Conservation (phyloP, 805 yeast species). For the Ogataea trehaloabstinens region DNA sequence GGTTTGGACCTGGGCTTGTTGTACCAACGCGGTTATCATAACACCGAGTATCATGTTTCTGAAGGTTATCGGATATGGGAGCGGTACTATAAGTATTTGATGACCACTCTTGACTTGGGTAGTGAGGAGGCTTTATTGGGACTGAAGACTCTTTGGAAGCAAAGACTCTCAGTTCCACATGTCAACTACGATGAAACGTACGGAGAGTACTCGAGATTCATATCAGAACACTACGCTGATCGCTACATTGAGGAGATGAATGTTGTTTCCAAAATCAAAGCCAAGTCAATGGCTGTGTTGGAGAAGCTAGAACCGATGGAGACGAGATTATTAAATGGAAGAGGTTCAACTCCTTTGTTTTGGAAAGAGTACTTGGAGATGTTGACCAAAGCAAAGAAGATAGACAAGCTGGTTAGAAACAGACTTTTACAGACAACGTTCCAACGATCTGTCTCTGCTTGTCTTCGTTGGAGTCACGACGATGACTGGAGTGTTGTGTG, state of each 20-base stretch:
- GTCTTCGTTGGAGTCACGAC: slow-evolving; percentile 1
- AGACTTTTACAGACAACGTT: slow-evolving; percentile 25
- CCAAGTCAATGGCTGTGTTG: slow-evolving; percentile 30
- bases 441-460: slow-evolving; percentile 28
- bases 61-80: slow-evolving; percentile 15
- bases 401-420: slow-evolving; percentile 7
- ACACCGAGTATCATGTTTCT: slow-evolving; percentile 10
- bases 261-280: slow-evolving; percentile 34
- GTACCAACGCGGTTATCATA: slow-evolving; percentile 8
- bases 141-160: slow-evolving; percentile 24
- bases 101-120: not conserved
- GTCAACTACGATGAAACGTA: slow-evolving; percentile 38
- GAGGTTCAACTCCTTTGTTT: slow-evolving; percentile 16
- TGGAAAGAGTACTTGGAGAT: slow-evolving; percentile 18
- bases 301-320: slow-evolving; percentile 37
- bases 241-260: slow-evolving; percentile 37
- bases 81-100: slow-evolving; percentile 6
- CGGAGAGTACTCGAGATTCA: slow-evolving; percentile 38
- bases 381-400: slow-evolving; percentile 7
- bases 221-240: slow-evolving; percentile 30
- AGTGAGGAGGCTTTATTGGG: slow-evolving; percentile 4
- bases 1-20: not conserved
- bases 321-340: slow-evolving; percentile 13
- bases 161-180: slow-evolving; percentile 42
- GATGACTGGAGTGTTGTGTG: slow-evolving; percentile 31